Conservation (phyloP, 495 filamentous ascomycete genomes). For the Aspergillus bridgeri region DNA sequence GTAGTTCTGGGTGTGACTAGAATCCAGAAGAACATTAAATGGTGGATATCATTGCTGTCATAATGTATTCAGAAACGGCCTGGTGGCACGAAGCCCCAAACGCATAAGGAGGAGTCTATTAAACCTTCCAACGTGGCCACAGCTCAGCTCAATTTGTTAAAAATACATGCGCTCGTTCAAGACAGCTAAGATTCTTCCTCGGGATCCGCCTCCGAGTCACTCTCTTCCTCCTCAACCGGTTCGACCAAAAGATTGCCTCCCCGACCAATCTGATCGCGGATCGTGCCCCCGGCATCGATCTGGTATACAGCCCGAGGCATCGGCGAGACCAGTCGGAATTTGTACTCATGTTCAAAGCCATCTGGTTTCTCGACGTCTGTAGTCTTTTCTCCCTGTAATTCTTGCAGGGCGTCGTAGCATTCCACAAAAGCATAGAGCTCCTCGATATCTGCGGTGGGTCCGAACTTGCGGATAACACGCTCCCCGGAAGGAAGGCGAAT, state of each 20-base stretch:
- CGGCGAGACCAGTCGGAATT: conserved; percentile 75
- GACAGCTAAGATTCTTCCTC: conserved; percentile 13
- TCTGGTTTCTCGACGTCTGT: conserved; percentile 50
- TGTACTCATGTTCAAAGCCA: conserved; percentile 72
- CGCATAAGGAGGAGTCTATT: background rate
- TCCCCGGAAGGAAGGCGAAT: conserved; percentile 72
- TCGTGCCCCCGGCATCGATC: conserved; percentile 57
- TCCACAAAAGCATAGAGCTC: conserved; percentile 97
- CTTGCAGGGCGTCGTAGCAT: conserved; percentile 68
- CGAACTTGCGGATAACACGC: conserved; percentile 72
- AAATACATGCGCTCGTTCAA: conserved; percentile 3
- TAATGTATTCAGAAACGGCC: no score
- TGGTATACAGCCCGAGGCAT: conserved; percentile 79
- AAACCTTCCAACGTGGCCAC: background rate
- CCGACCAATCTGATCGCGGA: conserved; percentile 70
- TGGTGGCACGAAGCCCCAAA: background rate
- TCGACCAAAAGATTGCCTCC: conserved; percentile 91
- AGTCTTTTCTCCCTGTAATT: conserved; percentile 21
- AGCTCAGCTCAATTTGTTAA: background rate
- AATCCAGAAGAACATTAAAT: background rate
- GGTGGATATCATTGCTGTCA: background rate
- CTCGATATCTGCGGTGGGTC: conserved; percentile 62
- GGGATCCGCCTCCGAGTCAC: conserved; percentile 45
- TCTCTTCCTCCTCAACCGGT: conserved; percentile 52
- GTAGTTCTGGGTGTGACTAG: background rate